A percentile compares a stretch with the other conserved stretches of the same genome.
phyloP scores from a whole-genome alignment of 371 early-diverging fungal species.

The Nematocida ausubeli region DNA sequence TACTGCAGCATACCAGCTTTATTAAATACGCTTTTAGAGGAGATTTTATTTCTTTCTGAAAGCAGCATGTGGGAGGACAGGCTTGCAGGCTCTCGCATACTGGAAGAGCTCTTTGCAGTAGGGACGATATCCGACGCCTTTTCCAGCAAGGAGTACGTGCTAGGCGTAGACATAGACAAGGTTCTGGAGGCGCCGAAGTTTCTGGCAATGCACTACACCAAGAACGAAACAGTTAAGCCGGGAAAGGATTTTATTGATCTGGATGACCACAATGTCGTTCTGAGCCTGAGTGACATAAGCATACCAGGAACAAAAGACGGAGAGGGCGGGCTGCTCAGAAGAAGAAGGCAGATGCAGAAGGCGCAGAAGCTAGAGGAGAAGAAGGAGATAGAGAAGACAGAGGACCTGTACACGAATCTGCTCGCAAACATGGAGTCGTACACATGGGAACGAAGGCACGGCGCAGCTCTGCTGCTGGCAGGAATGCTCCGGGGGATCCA shows the following conservation, averaged over 20 bases:
- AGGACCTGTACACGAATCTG: constrained; percentile 59
- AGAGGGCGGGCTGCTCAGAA: neutral
- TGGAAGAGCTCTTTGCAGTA: constrained; percentile 30
- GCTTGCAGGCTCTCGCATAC: constrained; percentile 25
- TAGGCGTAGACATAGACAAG: constrained; percentile 7
- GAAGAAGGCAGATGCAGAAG: constrained; percentile 32
- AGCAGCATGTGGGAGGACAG: constrained; percentile 41
- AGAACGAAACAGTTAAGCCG: neutral
- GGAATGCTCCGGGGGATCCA: constrained; percentile 50
- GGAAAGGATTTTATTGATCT: constrained; percentile 53
- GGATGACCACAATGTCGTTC: constrained; percentile 54
- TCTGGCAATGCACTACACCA: constrained; percentile 38
- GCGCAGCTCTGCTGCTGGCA: constrained; percentile 58
- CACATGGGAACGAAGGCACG: constrained; percentile 66
- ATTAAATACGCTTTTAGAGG: constrained; percentile 11
- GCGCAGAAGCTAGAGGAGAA: constrained; percentile 52
- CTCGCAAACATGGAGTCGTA: constrained; percentile 53
- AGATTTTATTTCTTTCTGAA: constrained; percentile 23
- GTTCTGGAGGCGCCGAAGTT: constrained; percentile 27
- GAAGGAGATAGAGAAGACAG: constrained; percentile 52
- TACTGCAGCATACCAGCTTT: constrained; percentile 26
- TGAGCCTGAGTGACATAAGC: constrained; percentile 43
- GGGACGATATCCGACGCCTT: constrained; percentile 43
- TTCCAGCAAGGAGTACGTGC: neutral
- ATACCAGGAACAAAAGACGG: constrained; percentile 31